Percentiles rank a stretch among this genome's conserved stretches.
These are phyloP conservation scores for Pelargonium exstipulatum DNA, from an alignment of 441 rosid genomes.

Conservation along the genomic window DNA sequence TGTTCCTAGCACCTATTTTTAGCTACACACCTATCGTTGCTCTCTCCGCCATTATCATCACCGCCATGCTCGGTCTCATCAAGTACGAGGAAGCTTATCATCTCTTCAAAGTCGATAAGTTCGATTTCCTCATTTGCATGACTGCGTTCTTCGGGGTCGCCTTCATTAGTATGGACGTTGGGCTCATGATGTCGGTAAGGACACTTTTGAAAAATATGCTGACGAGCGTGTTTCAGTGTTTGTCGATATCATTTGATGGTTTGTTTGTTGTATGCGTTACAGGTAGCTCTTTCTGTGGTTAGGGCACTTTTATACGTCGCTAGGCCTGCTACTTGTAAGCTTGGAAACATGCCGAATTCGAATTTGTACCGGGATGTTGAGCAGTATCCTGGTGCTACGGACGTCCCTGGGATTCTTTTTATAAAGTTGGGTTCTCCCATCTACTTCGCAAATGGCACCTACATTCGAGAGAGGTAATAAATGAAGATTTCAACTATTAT, in stretches of 20 bases:
- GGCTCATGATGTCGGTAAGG: conserved; percentile 65
- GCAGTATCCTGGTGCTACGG: conserved; percentile 52
- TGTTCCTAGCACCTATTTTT: conserved; percentile 71
- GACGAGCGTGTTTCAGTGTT: too few species aligned
- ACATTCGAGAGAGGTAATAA: conserved; percentile 57
- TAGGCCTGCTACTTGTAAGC: conserved; percentile 69
- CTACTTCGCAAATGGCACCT: conserved; percentile 68
- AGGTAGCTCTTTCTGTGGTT: conserved; percentile 48
- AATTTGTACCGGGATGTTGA: conserved; percentile 53
- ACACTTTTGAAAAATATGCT: not conserved
- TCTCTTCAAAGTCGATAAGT: conserved; percentile 68
- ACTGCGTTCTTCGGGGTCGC: conserved; percentile 69
- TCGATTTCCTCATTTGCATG: conserved; percentile 73
- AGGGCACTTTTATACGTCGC: conserved; percentile 67
- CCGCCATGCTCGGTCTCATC: conserved; percentile 85
- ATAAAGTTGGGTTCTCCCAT: conserved; percentile 82
- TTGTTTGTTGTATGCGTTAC: too few species aligned
- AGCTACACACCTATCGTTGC: conserved; percentile 83
- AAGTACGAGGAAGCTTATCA: conserved; percentile 50
- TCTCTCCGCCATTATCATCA: conserved; percentile 79
- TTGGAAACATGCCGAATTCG: conserved; percentile 54
- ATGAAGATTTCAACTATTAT: not conserved
- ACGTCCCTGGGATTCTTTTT: conserved; percentile 44
- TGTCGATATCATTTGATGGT: too few species aligned
- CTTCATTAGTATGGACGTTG: conserved; percentile 76